Evolutionary conservation across 2,329 filamentous ascomycete species (phyloP).

Genomic region (Fusarium compactum): DNA sequence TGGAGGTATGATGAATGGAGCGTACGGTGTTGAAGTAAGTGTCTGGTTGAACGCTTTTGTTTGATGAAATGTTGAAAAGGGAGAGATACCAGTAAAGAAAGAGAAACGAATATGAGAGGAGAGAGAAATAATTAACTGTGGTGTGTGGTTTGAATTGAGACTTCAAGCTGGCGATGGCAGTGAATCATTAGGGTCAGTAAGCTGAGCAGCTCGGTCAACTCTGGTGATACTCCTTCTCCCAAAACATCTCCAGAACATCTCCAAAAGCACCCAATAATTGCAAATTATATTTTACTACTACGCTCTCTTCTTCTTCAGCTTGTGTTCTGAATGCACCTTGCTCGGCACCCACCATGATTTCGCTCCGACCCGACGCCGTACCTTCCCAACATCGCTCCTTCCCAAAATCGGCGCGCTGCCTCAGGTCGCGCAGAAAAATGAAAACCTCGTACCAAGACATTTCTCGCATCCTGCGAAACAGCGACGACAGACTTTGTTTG

Average conservation of each 20-base stretch:
- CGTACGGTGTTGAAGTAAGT: no score
- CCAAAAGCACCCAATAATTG: not conserved
- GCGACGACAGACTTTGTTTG: no score
- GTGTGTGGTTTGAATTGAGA: no score
- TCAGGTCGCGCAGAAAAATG: not conserved
- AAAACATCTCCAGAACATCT: not conserved
- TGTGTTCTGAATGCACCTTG: not conserved
- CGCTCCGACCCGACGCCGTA: not conserved
- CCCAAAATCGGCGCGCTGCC: not conserved
- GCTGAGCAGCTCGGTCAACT: no score
- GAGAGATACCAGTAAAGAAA: no score
- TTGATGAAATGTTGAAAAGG: no score
- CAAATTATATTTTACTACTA: rapidly evolving
- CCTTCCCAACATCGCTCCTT: not conserved
- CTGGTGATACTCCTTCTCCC: not conserved
- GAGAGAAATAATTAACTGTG: no score
- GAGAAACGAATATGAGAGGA: no score
- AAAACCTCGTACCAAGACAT: not conserved
- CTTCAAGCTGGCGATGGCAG: no score
- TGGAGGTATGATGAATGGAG: no score
- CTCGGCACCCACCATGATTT: not conserved
- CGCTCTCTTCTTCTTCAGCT: not conserved
- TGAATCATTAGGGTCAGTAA: no score
- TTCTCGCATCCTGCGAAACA: not conserved
- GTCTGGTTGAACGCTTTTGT: no score